Conservation (phyloP, 2,329 filamentous ascomycete species). For the Colletotrichum eleusines region DNA sequence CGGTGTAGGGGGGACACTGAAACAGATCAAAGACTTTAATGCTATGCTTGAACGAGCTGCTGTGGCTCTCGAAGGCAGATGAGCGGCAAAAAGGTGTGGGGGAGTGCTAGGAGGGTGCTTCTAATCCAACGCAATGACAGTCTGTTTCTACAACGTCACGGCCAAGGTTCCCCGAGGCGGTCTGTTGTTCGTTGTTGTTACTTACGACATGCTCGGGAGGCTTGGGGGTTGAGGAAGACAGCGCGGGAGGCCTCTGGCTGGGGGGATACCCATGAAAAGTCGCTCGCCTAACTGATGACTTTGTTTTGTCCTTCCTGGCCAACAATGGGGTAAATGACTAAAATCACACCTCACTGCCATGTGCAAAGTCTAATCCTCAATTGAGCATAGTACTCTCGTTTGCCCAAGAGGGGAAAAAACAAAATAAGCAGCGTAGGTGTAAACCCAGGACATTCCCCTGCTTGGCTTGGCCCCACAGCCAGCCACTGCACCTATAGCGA, state of each 20-base stretch:
- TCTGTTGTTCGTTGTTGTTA: not conserved
- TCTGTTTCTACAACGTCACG: slow-evolving; percentile 14
- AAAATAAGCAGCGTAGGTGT: not conserved
- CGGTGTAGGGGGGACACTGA: slow-evolving; percentile 64
- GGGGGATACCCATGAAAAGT: slow-evolving; percentile 24
- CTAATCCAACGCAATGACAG: not conserved
- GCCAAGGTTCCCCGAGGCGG: slow-evolving; percentile 1
- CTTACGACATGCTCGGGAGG: slow-evolving; percentile 9
- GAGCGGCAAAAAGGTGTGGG: not conserved
- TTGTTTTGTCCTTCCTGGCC: slow-evolving; percentile 8
- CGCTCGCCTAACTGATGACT: slow-evolving; percentile 31
- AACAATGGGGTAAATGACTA: not conserved
- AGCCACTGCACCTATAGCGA: not conserved
- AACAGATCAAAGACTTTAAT: slow-evolving; percentile 72
- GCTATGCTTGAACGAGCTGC: slow-evolving; percentile 72
- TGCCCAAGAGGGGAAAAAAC: not conserved
- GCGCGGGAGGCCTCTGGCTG: slow-evolving; percentile 16
- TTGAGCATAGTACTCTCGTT: not conserved
- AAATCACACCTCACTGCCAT: not conserved
- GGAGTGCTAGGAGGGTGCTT: not conserved
- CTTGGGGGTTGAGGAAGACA: slow-evolving; percentile 10
- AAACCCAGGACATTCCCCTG: not conserved
- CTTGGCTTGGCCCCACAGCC: not conserved
- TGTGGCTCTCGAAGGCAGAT: slow-evolving; percentile 61
- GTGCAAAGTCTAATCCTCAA: slow-evolving; percentile 15